Percentiles rank a stretch among this genome's conserved stretches.
Evolutionary conservation across 2,329 filamentous ascomycete genomes (phyloP).

Genomic region (Pyrenophora seminiperda): DNA sequence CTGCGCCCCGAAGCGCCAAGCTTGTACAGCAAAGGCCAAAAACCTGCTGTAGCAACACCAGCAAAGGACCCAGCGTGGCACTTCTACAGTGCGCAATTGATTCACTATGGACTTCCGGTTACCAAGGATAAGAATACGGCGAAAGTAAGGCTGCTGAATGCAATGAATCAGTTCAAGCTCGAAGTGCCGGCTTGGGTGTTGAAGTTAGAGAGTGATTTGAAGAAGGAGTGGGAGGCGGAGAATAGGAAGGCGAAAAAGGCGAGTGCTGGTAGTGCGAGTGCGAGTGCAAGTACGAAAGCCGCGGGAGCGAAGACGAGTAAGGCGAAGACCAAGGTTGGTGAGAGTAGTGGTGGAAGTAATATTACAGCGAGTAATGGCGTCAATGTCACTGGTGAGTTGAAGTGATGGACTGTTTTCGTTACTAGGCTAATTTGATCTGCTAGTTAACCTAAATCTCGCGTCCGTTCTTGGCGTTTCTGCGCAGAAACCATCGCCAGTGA

Average conservation of each 20-base stretch:
- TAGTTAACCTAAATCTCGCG: conserved; percentile 13
- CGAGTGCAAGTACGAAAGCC: not conserved
- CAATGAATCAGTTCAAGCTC: conserved; percentile 57
- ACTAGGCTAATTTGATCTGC: not conserved
- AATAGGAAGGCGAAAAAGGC: conserved; percentile 55
- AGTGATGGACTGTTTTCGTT: too few species aligned
- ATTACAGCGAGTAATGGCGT: not conserved
- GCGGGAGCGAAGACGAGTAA: not conserved
- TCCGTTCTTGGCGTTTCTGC: not conserved
- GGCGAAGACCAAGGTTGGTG: not conserved
- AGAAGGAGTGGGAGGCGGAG: conserved; percentile 61
- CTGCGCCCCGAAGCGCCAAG: conserved; percentile 33
- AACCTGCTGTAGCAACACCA: conserved; percentile 2
- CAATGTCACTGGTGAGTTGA: conserved; percentile 20
- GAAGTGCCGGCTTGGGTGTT: conserved; percentile 56
- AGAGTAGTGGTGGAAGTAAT: not conserved
- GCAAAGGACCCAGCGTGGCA: conserved; percentile 60
- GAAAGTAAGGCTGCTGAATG: conserved; percentile 64
- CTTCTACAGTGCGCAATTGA: conserved; percentile 66
- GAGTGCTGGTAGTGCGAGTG: not conserved
- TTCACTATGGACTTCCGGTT: conserved; percentile 64
- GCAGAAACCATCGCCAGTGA: not conserved
- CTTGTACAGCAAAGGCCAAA: conserved; percentile 17
- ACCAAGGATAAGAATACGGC: conserved; percentile 65
- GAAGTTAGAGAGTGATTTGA: conserved; percentile 60